Percentiles rank a stretch among this genome's conserved stretches.
Evolutionary conservation across 176 grass and related monocot species (phyloP).

Genomic region (Areca catechu): DNA sequence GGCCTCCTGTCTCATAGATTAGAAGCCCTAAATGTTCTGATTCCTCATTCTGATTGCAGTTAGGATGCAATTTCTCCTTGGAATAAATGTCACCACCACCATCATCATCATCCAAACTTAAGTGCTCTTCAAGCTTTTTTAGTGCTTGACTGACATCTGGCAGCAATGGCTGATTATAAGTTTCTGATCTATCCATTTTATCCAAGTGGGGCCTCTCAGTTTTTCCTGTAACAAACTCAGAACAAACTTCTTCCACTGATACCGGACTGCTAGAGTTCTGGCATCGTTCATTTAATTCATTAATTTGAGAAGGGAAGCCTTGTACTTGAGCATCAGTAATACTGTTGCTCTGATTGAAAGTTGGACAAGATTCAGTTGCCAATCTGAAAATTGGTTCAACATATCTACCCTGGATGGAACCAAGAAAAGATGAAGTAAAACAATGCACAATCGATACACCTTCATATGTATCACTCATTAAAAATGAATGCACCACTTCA

Average conservation of each 20-base stretch:
- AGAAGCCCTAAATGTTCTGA: neutral
- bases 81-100: neutral
- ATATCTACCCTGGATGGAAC: slow-evolving; percentile 24
- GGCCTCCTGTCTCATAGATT: slow-evolving; percentile 5
- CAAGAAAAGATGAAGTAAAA: slow-evolving; percentile 11
- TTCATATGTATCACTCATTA: neutral
- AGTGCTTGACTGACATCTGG: slow-evolving; percentile 15
- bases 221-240: slow-evolving; percentile 26
- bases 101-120: slow-evolving; percentile 49
- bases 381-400: slow-evolving; percentile 11
- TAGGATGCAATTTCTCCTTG: slow-evolving; percentile 3
- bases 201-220: slow-evolving; percentile 11
- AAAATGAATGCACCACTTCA: neutral
- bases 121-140: slow-evolving; percentile 30
- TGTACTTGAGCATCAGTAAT: slow-evolving; percentile 32
- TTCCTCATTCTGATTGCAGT: slow-evolving; percentile 27
- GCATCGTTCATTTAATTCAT: slow-evolving; percentile 27
- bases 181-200: slow-evolving; percentile 35
- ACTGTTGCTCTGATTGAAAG: slow-evolving; percentile 29
- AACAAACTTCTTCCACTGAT: slow-evolving; percentile 76
- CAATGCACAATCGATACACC: neutral
- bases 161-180: slow-evolving; percentile 21
- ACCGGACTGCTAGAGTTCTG: slow-evolving; percentile 39
- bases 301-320: slow-evolving; percentile 32
- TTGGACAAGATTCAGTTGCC: slow-evolving; percentile 24